Evolutionary conservation across 148 eudicot genomes (phyloP).

Genomic region (Rhododendron williamsianum): DNA sequence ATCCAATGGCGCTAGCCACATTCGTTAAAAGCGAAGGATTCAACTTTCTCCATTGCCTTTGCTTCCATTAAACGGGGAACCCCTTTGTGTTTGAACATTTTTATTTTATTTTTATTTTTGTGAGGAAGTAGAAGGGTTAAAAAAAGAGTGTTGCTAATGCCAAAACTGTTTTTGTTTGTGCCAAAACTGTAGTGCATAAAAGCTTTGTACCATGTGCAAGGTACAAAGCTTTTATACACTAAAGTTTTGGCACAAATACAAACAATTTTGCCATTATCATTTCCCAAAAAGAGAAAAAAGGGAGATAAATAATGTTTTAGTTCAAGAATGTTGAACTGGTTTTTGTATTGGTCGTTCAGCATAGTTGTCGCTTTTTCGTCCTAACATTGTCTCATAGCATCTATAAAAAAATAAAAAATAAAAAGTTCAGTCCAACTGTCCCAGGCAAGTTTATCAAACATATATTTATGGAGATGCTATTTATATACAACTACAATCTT

Average conservation of each 20-base stretch:
- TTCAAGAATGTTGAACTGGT: background rate
- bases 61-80: background rate
- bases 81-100: background rate
- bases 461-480: background rate
- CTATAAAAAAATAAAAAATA: background rate
- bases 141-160: no score
- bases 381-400: background rate
- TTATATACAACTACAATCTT: background rate
- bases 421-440: background rate
- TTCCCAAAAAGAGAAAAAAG: background rate
- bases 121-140: background rate
- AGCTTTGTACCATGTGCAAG: no score
- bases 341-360: background rate
- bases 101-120: background rate
- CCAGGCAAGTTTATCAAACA: background rate
- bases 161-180: no score
- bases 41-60: background rate
- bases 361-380: background rate
- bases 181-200: no score
- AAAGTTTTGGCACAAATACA: no score
- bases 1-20: background rate
- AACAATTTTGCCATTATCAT: no score
- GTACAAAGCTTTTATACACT: no score
- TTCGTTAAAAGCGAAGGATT: background rate
- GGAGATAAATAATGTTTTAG: background rate